Conservation (phyloP, 495 filamentous ascomycete species). For the Aspergillus diversus region DNA sequence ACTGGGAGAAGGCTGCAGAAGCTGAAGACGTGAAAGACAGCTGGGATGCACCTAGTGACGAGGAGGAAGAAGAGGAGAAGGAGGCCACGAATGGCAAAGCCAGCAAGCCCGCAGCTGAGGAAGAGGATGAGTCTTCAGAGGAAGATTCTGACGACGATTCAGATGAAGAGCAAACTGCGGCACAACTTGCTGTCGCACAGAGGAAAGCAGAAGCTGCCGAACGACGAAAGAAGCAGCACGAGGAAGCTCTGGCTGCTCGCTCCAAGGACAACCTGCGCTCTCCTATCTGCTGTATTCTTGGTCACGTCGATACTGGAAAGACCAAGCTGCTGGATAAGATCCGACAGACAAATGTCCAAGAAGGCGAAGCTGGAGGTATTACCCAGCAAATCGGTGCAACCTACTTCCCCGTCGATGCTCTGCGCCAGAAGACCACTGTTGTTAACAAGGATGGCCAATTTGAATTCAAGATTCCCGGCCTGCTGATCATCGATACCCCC, state of each 20-base stretch:
- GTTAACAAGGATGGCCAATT: constrained; percentile 90
- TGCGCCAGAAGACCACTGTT: constrained; percentile 86
- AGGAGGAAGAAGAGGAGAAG: constrained; percentile 79
- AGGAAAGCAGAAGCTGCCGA: constrained; percentile 91
- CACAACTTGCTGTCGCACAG: constrained; percentile 67
- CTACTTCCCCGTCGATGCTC: constrained; percentile 96
- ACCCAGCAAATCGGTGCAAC: constrained; percentile 99
- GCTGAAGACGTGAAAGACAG: constrained; percentile 85
- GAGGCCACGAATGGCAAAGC: constrained; percentile 36
- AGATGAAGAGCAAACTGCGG: constrained; percentile 72
- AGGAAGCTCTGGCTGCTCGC: constrained; percentile 87
- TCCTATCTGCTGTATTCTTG: constrained; percentile 99
- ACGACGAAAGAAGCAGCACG: constrained; percentile 82
- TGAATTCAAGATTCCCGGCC: constrained; percentile 97
- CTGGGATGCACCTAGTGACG: constrained; percentile 88
- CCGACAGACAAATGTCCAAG: constrained; percentile 97
- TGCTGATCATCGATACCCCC: constrained; percentile 97
- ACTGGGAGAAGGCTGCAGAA: constrained; percentile 88
- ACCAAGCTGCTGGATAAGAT: constrained; percentile 99
- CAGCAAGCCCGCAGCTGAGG: constrained; percentile 35
- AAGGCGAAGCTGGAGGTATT: constrained; percentile 99
- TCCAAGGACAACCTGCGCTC: constrained; percentile 95
- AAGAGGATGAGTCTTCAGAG: constrained; percentile 24
- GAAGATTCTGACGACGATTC: constrained; percentile 60
- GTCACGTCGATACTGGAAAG: constrained; percentile 99